Base-by-base conservation (phyloP, 139 green algal species). In the Diplosphaera chodatii region DNA sequence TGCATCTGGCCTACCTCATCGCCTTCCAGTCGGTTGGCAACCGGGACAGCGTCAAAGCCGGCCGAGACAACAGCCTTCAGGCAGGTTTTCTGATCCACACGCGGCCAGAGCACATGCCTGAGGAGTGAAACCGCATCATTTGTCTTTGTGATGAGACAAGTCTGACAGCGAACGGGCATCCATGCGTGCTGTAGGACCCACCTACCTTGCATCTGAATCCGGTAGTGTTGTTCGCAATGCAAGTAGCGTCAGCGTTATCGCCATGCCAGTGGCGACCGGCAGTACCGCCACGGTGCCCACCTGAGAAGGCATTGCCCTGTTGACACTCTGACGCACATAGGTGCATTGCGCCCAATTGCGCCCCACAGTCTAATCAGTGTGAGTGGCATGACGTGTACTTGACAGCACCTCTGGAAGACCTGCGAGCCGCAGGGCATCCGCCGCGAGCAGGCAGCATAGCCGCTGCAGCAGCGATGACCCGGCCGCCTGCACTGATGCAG, bases 1-100 rank as follows among this genome's bases (percentile, higher is more conserved):
- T 6, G 37, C 37, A 48, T 10, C 6, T 48, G 37, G 37, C 37
- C 8, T 10, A 48, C 48, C 18, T 59, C 48, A 48, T 96, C 87
- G 0, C 85, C 88, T 15, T 70, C 32, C 30, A 71, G 29, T 29
- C 65, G 22, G 64, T 91, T 80, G 40, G 84, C 56, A 20, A 96
- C 40, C n/a, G 93, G 86, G 64, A 96, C 74, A 20, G 85, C 69
- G 55, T 88, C 72, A n/a, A 91, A 78, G 4, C 91, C 91, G 0
- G 89, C 88, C 10, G 87, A 83, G 0, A 83, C 74, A 27, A 99
- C 87, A 30, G 78, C 75, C 74, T 99, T 99, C 32, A 99, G 73
- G 81, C 95, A 99, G 0, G 92, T 98, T 80, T 99, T 99, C 87
- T 99, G 95, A 78, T 99, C 95, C 21, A 98, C 89, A 20, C 95